Base-by-base conservation (phyloP, 2,329 filamentous ascomycete genomes). In the Hymenoscyphus albidus region DNA sequence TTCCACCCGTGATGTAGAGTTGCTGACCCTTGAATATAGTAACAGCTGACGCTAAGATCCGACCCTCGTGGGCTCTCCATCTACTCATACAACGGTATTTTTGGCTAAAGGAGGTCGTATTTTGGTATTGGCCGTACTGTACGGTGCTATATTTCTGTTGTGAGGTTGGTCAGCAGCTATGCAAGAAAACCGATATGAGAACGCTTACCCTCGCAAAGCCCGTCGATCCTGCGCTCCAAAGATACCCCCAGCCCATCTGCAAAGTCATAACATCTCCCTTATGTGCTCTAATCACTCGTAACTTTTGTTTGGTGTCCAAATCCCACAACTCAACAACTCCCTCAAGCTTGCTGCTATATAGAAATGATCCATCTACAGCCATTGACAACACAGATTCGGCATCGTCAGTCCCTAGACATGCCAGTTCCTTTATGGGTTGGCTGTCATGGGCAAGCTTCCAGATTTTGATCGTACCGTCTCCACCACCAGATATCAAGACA, bases 251-350 rank as follows among this genome's bases (percentile, higher is more conserved):
- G 31, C 91, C 89, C 77, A 97, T 89, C 68, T 92, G 89, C 55
- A 98, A 81, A 0, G 92, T 89, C 81, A 96, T 92, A 59, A 98
- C 86, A 75, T 98, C 92, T 55, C 88, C 88, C 40, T 85, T 86
- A 70, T 93, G 90, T 0, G 89, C 87, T 74, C 90, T 93, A 73
- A 99, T 89, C 18, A 92, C 93, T 64, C 95, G 85, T 56, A 99
- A 83, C 59, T 95, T 88, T 77, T 99, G 95, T 62, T 90, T 88
- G 0, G 95, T 98, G 74, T 98, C 94, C 14, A 99, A 82, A 75
- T 99, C 96, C 94, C 96, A 99, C 12, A 99, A 86, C 75, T 98
- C 94, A 65, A 99, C 87, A 60, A 96, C 85, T 27, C 95, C 96
- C 48, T 91, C 88, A 0, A 93, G 85, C 70, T 96, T 90, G 58